Evolutionary conservation across 495 filamentous ascomycete genomes (phyloP).

Genomic region (Penicillium cinerascens): DNA sequence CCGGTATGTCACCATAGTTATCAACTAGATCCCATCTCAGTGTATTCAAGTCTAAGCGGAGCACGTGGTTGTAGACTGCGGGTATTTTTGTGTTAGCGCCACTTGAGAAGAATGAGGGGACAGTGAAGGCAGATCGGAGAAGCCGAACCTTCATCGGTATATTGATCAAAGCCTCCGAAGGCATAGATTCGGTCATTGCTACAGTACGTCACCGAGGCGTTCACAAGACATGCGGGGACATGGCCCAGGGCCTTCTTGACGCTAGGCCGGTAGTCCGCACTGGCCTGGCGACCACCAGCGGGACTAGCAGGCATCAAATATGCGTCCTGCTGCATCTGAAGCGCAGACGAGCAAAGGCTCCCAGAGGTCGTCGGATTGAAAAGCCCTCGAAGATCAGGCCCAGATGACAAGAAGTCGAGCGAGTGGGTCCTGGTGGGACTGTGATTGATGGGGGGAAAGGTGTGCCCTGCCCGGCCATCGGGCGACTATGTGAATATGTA

Average conservation of each 20-base stretch:
- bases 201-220: conserved; percentile 96
- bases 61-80: conserved; percentile 93
- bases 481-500: conserved; percentile 4
- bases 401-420: conserved; percentile 22
- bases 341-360: conserved; percentile 23
- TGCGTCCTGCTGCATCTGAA: conserved; percentile 55
- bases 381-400: conserved; percentile 28
- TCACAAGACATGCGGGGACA: conserved; percentile 89
- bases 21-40: conserved; percentile 94
- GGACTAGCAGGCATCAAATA: conserved; percentile 84
- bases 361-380: conserved; percentile 24
- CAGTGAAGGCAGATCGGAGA: background rate
- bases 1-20: conserved; percentile 97
- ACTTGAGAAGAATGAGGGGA: background rate
- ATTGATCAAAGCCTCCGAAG: conserved; percentile 98
- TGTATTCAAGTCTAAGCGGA: conserved; percentile 77
- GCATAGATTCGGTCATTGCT: conserved; percentile 95
- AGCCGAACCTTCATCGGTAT: conserved; percentile 78
- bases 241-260: conserved; percentile 80
- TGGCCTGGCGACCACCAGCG: conserved; percentile 53
- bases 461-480: conserved; percentile 15
- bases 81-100: conserved; percentile 7
- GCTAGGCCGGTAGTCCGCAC: conserved; percentile 72
- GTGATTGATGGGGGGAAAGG: conserved; percentile 12
- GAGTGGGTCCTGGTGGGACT: conserved; percentile 40